Evolutionary conservation across 2,329 filamentous ascomycete species (phyloP), one percentile per base, ranked within the genome.

Genomic region (Aureobasidium sp.): DNA sequence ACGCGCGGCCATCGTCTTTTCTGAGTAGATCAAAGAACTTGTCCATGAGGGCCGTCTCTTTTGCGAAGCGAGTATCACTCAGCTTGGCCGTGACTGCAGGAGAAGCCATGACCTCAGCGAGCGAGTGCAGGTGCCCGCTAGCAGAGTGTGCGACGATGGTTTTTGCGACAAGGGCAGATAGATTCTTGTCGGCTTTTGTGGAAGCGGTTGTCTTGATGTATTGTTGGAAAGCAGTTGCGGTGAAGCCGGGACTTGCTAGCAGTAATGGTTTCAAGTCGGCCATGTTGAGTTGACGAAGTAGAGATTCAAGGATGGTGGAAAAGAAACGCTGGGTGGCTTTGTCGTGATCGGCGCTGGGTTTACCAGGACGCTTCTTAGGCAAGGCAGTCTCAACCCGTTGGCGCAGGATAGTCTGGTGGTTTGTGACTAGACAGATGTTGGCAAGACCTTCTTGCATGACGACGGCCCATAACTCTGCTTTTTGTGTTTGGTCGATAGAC

Each of bases 361-460:
- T 81, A 17, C 84, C 81, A 65, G 84, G 79, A 50, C 87, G 80
- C 76, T 92, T 89, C 74, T 85, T 82, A 39, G 87, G 84, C 59
- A 91, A 81, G 29, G 81, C 75, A 66, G 82, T 81, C 74, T 92
- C 87, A 36, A 94, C 78, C 32, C 81, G 77, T 70, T 89, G 85
- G 67, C 89, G 87, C 62, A 92, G 75, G 32, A 93, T 82, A 3
- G 89, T 93, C 68, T 90, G 88, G 73, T 88, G 87, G 70, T 91
- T 86, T 2, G 88, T 92, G 61, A 94, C 88, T 26, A 92, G 81
- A 73, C 89, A 93, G 66, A 94, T 89, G 73, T 92, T 91, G 63
- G 90, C 89, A 17, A 89, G 75, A 2, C 89, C 89, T 70, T 97
- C 93, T 69, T 96, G 90, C 88, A 99, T 93, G 27, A 97, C 89